A percentile compares a stretch with the other conserved stretches of the same genome.
Conservation (phyloP, 83 land plant species). For the Thuja plicata region DNA sequence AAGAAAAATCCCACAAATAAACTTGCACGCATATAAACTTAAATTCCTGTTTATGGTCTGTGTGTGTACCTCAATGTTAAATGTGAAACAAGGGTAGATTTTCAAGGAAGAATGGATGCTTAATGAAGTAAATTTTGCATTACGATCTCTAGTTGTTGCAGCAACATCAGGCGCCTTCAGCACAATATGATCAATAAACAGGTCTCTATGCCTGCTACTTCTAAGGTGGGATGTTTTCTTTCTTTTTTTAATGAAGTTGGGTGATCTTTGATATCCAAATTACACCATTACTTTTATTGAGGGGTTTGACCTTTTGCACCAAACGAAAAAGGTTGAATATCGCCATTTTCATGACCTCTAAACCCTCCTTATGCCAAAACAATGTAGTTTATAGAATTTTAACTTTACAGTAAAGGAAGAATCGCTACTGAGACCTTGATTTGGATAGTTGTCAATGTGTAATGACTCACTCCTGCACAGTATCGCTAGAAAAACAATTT, state of each 20-base stretch:
- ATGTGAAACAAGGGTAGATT: too few species aligned
- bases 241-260: slow-evolving; percentile 50
- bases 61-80: too few species aligned
- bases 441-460: not conserved
- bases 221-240: slow-evolving; percentile 25
- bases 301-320: not conserved
- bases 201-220: not conserved
- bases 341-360: not conserved
- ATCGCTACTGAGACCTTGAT: not conserved
- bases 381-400: not conserved
- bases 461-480: not conserved
- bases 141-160: not conserved
- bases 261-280: slow-evolving; percentile 31
- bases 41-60: too few species aligned
- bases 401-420: not conserved
- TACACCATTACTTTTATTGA: not conserved
- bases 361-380: not conserved
- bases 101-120: too few species aligned
- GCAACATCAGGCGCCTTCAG: slow-evolving; percentile 27
- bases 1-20: too few species aligned
- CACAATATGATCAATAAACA: not conserved
- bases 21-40: too few species aligned
- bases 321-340: not conserved
- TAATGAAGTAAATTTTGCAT: too few species aligned
- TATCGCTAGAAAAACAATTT: not conserved